A percentile compares a stretch with the other conserved stretches of the same genome.
Conservation (phyloP, 2,329 filamentous ascomycete genomes). For the Phoma sp. region DNA sequence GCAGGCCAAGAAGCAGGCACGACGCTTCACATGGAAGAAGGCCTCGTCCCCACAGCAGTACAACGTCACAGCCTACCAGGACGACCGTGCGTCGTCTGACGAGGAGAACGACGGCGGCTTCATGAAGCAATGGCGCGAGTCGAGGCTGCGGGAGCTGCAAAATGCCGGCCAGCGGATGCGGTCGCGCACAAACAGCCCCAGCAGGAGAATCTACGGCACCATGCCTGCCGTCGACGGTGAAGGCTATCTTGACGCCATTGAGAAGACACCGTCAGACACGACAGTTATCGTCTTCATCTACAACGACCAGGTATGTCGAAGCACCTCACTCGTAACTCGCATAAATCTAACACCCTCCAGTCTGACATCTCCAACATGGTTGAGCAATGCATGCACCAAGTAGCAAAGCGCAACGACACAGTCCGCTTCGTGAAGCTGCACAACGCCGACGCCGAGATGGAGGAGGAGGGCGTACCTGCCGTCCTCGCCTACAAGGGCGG, state of each 20-base stretch:
- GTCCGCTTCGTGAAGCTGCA: constrained; percentile 91
- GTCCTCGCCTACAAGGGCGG: constrained; percentile 88
- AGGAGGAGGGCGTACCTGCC: constrained; percentile 85
- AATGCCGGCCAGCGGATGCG: constrained; percentile 64
- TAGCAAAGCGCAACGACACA: constrained; percentile 74
- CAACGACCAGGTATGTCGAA: constrained; percentile 75
- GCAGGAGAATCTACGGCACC: constrained; percentile 77
- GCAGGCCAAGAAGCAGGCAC: constrained; percentile 59
- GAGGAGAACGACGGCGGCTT: constrained; percentile 80
- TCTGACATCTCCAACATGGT: constrained; percentile 80
- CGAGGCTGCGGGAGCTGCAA: constrained; percentile 76
- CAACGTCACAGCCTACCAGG: constrained; percentile 53
- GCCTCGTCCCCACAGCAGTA: constrained; percentile 30
- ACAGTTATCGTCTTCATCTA: constrained; percentile 93
- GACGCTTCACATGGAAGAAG: constrained; percentile 47
- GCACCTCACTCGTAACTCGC: neutral
- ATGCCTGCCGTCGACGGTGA: constrained; percentile 86
- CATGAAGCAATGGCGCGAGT: constrained; percentile 84
- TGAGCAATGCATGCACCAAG: constrained; percentile 76
- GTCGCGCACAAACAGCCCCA: constrained; percentile 76
- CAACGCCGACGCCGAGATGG: constrained; percentile 92
- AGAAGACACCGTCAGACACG: constrained; percentile 82
- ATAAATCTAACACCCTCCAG: constrained; percentile 55
- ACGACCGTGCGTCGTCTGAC: constrained; percentile 56
- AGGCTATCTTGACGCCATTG: constrained; percentile 95